phyloP scores from a whole-genome alignment of 2,329 filamentous ascomycete genomes.

The Tolypocladium paradoxum region DNA sequence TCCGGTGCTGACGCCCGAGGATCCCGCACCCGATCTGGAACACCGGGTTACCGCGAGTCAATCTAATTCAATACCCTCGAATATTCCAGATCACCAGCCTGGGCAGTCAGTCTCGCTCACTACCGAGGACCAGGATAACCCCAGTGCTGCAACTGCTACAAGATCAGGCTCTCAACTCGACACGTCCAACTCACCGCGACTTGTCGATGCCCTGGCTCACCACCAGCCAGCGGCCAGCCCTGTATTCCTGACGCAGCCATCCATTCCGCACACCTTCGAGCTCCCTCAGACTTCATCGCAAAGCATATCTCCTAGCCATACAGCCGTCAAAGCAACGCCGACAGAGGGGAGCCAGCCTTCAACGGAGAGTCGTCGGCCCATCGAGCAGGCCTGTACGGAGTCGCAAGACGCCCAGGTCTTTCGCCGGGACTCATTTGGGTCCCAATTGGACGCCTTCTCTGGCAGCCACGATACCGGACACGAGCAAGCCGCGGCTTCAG shows the following conservation, averaged over 20 bases:
- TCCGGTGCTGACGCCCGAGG: background rate
- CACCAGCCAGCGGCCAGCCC: background rate
- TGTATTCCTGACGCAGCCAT: slow-evolving; percentile 8
- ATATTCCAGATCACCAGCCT: slow-evolving; percentile 16
- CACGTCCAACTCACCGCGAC: background rate
- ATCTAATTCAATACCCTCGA: background rate
- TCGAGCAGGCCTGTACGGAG: slow-evolving; percentile 1
- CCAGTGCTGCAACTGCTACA: background rate
- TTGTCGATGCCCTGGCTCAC: background rate
- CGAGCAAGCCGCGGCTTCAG: background rate
- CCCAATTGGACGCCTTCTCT: slow-evolving; percentile 5
- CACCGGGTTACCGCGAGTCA: background rate
- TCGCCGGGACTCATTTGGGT: slow-evolving; percentile 4
- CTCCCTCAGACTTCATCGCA: slow-evolving; percentile 2
- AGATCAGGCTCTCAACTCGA: background rate
- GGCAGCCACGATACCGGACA: slow-evolving; percentile 6
- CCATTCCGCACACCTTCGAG: background rate
- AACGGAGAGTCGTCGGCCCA: background rate
- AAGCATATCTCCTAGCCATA: background rate
- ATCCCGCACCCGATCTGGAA: too few species aligned
- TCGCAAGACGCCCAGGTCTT: slow-evolving; percentile 19
- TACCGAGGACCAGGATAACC: background rate
- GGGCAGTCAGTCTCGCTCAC: slow-evolving; percentile 1
- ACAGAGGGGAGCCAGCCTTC: background rate
- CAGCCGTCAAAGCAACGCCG: slow-evolving; percentile 2